Conservation (phyloP, 108 stramenopile species). For the Cylindrotheca closterium region DNA sequence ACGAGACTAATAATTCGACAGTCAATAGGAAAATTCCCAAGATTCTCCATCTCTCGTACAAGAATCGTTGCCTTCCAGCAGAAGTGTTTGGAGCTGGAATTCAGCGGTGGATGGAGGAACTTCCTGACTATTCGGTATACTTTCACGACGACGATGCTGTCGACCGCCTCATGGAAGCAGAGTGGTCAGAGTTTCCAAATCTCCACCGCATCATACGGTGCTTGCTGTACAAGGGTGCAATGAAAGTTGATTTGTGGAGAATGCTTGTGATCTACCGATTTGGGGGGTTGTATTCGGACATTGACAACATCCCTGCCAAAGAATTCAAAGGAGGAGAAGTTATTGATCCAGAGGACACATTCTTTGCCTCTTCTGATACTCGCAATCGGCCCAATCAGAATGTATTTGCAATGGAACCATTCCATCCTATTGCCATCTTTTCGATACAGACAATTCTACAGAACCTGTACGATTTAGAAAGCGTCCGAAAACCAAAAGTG, state of each 20-base stretch:
- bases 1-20: too few relatives aligned
- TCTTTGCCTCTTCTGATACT: neutral
- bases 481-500: slow-evolving; percentile 17
- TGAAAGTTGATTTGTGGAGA: slow-evolving; percentile 36
- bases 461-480: too few relatives aligned
- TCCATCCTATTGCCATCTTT: too few relatives aligned
- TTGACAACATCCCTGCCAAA: neutral
- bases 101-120: slow-evolving; percentile 30
- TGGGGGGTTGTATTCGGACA: slow-evolving; percentile 14
- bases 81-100: slow-evolving; percentile 24
- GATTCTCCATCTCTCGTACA: slow-evolving; percentile 47
- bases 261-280: slow-evolving; percentile 27
- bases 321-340: neutral
- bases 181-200: slow-evolving; percentile 49
- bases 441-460: too few relatives aligned
- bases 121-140: slow-evolving; percentile 36
- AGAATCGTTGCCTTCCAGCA: slow-evolving; percentile 40
- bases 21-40: slow-evolving; percentile 42
- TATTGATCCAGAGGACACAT: neutral
- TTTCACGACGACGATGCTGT: slow-evolving; percentile 58
- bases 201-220: slow-evolving; percentile 35
- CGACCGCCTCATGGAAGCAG: slow-evolving; percentile 28
- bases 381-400: neutral
- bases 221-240: slow-evolving; percentile 22
- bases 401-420: slow-evolving; percentile 4